These are phyloP conservation scores for Citrus medica DNA, from an alignment of 345 rosid species.

Conservation along the genomic window DNA sequence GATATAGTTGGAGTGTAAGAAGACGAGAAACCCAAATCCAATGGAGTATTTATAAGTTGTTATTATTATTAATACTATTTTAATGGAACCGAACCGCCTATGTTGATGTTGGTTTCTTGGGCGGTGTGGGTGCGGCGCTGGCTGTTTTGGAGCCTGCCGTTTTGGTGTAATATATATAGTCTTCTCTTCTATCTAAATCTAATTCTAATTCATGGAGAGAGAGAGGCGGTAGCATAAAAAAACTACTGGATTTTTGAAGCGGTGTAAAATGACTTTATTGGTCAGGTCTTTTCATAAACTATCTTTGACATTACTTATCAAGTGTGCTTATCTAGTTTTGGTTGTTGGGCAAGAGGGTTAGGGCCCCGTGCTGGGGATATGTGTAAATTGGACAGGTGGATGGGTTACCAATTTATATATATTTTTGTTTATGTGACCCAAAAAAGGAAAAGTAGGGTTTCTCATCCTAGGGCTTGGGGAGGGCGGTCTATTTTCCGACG, in stretches of 20 bases:
- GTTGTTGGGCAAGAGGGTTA: not conserved
- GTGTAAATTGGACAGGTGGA: too few relatives aligned
- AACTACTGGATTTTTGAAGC: not conserved
- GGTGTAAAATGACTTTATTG: not conserved
- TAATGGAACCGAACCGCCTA: slow-evolving; percentile 8
- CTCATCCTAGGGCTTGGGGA: not conserved
- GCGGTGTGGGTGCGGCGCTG: slow-evolving; percentile 23
- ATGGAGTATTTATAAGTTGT: not conserved
- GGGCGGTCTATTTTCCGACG: not conserved
- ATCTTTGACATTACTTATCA: not conserved
- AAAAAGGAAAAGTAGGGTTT: not conserved
- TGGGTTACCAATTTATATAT: too few relatives aligned
- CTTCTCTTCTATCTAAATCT: too few relatives aligned
- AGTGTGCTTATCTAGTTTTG: not conserved
- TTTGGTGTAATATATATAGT: not conserved
- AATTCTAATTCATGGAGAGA: too few relatives aligned
- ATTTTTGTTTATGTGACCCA: too few relatives aligned
- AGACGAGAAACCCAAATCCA: too few relatives aligned
- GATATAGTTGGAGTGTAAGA: not conserved
- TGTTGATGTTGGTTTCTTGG: not conserved
- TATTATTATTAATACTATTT: not conserved
- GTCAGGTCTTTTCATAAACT: not conserved
- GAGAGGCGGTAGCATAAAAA: slow-evolving; percentile 12
- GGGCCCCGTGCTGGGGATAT: too few relatives aligned
- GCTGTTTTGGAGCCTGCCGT: slow-evolving; percentile 14